Evolutionary conservation across 2,329 filamentous ascomycete species (phyloP), one percentile per base, ranked within the genome.

Genomic region (Hypoxylon sp.): DNA sequence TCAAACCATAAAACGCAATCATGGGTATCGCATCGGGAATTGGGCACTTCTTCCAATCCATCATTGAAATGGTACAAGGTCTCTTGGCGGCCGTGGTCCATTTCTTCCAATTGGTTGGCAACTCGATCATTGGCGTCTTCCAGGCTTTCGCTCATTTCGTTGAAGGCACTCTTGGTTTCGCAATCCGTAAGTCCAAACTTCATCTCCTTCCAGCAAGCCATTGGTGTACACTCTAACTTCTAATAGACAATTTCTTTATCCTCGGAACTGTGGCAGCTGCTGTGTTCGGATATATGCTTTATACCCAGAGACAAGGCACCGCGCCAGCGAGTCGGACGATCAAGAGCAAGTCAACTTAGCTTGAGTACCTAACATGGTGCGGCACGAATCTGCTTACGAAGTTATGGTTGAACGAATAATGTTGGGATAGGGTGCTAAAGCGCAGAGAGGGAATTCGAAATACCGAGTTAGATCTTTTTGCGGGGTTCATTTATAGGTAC

Each of bases 191-290:
- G 77, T 75, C 10, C 35, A 22, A 39, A 6, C 44, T 31, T 46
- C n/a, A 3, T 37, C 22, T 14, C 29, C 9, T 14, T 31, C 14
- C 9, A 26, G 31, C 46, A 22, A 57, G 24, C 14, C 10, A 2
- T 9, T 14, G 11, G 11, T 11, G 17, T 17, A 17, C 42, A 14
- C 37, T 19, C 68, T 71, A 52, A 70, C 24, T 19, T 14, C 13
- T 3, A 39, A 2, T 54, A 76, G 77, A 77, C 68, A 78, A 79
- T 51, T 78, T 79, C 73, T 78, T 79, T 63, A 73, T 79, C 47
- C 65, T 79, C 10, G 77, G 76, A 6, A 79, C 77, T 11, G 1
- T 75, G 19, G 75, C 74, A 10, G 77, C 77, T 1, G 74, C 60
- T 19, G 70, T 77, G 24, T 60, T 79, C 24, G 76, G 66, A 22